Evolutionary conservation across 2,329 filamentous ascomycete genomes (phyloP), one percentile per base, ranked within the genome.

Genomic region (Endocalyx cinctus): DNA sequence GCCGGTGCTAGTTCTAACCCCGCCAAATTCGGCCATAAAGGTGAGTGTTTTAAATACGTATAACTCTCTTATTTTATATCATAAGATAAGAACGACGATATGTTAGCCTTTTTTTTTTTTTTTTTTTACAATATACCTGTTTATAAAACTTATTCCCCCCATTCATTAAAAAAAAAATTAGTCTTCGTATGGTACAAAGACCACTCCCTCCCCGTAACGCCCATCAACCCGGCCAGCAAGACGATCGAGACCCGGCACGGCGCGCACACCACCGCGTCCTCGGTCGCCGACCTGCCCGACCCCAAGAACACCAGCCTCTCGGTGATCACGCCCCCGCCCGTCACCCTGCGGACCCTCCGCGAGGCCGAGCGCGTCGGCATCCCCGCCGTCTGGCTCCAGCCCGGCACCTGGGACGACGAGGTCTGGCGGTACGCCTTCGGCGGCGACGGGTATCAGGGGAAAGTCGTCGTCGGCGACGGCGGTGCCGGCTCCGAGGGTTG

Each of bases 181-280:
- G 88, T 97, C 46, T 87, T 96, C 56, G 77, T 77, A 11, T 97
- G 90, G 90, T 97, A 97, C 61, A 74, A 86, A 35, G 58, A 70
- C 20, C 87, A 87, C 63, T 69, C 72, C 23, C 75, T 97, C 25
- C 78, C 83, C 6, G 87, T 82, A 5, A 87, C 80, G 1, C 87
- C 90, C 8, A 74, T 97, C 59, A 96, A 97, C 63, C 89, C 90
- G 0, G 70, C 71, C 29, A 65, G 75, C 4, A 54, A 79, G 6
- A 67, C 69, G 37, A 83, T 96, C 52, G 66, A 68, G n/a, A 76
- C 87, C 18, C 52, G 52, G 29, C 62, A 65, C 25, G 66, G 70
- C 42, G 64, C 74, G 31, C 76, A 87, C 62, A 49, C 73, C 17
- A 82, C 87, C 3, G 65, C 84, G 15, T 57, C 82, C 2, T 80